Evolutionary conservation across 805 yeast genomes (phyloP).

Genomic region (Lipomyces mesembrius): DNA sequence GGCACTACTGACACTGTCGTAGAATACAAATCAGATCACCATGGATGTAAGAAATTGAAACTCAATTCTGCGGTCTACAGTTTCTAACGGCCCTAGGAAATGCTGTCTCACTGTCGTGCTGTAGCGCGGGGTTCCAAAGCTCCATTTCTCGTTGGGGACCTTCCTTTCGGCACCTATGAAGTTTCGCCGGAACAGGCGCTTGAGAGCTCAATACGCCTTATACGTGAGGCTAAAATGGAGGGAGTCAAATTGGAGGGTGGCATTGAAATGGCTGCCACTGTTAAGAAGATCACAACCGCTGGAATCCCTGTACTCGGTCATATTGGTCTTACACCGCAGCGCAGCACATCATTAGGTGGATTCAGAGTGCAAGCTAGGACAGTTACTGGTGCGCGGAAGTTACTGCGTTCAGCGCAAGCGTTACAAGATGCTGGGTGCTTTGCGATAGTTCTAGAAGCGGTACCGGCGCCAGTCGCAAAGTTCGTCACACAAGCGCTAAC

Average conservation of each 20-base stretch:
- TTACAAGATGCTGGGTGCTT: conserved; percentile 80
- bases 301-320: conserved; percentile 94
- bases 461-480: conserved; percentile 74
- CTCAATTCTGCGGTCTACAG: neutral
- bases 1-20: neutral
- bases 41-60: conserved; percentile 55
- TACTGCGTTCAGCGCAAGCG: conserved; percentile 69
- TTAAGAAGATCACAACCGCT: conserved; percentile 59
- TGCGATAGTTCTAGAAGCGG: conserved; percentile 77
- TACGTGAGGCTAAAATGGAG: conserved; percentile 63
- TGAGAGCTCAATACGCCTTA: conserved; percentile 57
- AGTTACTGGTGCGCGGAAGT: conserved; percentile 55
- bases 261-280: conserved; percentile 56
- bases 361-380: conserved; percentile 82
- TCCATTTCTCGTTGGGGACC: conserved; percentile 77
- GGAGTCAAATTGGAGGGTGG: conserved; percentile 90
- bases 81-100: conserved; percentile 49
- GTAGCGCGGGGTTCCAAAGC: conserved; percentile 70
- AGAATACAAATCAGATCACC: conserved; percentile 65
- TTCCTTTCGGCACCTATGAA: conserved; percentile 90
- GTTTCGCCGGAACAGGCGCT: conserved; percentile 64
- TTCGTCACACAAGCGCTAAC: conserved; percentile 61
- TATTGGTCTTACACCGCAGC: conserved; percentile 90
- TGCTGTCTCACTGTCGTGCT: conserved; percentile 73
- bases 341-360: conserved; percentile 78